Evolutionary conservation across 441 rosid species (phyloP), one percentile per base, ranked within the genome.

Genomic region (Gossypium schwendimanii): DNA sequence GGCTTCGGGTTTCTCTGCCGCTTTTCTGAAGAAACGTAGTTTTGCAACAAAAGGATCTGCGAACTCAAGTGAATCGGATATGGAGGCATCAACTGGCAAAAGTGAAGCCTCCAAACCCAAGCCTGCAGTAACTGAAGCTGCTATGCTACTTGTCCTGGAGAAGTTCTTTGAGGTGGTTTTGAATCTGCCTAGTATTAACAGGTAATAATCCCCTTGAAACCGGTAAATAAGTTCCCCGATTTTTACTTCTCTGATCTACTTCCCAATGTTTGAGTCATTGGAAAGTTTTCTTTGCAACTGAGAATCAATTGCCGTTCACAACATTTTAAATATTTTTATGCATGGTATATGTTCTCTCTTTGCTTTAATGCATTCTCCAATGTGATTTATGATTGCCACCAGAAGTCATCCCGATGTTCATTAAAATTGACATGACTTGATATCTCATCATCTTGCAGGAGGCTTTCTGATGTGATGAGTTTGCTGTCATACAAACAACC

Each of bases 1-100:
- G 98, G 98, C 98, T 61, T 92, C 96, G 0, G 99, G 99, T 61
- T 94, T 92, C 81, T 89, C 92, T 6, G 99, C 99, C 0, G 99
- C 99, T 14, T 84, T 94, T 79, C 87, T 94, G 64, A 92, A 94
- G 81, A 94, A 92, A 82, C 79, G 74, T 52, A 94, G 98, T 15
- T 79, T 91, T 76, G 98, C 98, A 18, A 86, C 97, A 15, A 94
- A 88, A 81, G 91, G 84, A 63, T 64, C 73, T 14, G 33, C 63
- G 8, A 75, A 70, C 63, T 76, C 79, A 15, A 79, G 81, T 28
- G 82, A 78, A 72, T 79, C 83, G 59, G 79, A 57, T 67, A 47
- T 75, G 47, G 84, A 74, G 28, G 58, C 80, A 49, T 62, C 41
- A 12, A 72, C 66, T 36, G 78, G 79, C 31, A 62, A 75, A 59